Base-by-base conservation (phyloP, 148 eudicot genomes). In the Pharnaceum exiguum region DNA sequence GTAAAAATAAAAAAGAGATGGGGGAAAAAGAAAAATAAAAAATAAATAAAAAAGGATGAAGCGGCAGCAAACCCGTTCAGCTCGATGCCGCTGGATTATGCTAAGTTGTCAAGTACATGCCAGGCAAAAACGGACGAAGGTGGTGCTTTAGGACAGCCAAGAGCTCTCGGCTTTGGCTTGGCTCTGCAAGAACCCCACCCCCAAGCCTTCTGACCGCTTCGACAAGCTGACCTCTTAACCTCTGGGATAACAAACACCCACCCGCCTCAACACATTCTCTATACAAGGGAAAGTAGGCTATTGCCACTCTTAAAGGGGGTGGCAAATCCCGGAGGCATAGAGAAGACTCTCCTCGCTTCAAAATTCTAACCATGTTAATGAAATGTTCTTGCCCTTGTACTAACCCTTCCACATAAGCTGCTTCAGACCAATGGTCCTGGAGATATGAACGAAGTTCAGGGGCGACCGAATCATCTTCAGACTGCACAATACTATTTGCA, bases 241-340 rank as follows among this genome's bases (percentile, higher is more conserved):
- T 59, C 46, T 93, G 98, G 0, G 98, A 78, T 48, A 93, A 59
- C 84, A 93, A 73, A 58, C 80, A 69, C 5, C 98, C 96, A 5
- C 96, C 84, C 3, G 77, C 81, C 80, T 61, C 58, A 12, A 81
- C 75, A 57, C 95, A 71, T 62, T 85, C 89, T 52, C 95, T 86
- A 66, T 93, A 89, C 85, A 93, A 63, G 0, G 96, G 96, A 80
- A 93, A 46, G 76, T 93, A 93, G 0, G 89, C 95, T 50, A 93
- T 78, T 0, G 99, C 91, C 68, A 85, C 91, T 77, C 80, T 79
- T 77, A 93, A 51, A 1, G 89, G 88, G 2, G 50, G 70, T 0
- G 99, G 99, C 21, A 93, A 79, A 59, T 93, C 96, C 63, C 76
- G 50, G 21, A 93, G 57, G 46, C 81, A 71, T 7, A 93, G 73